These are phyloP conservation scores for Taphrina sp. DNA, from an alignment of 1,139 yeast species.

Conservation along the genomic window DNA sequence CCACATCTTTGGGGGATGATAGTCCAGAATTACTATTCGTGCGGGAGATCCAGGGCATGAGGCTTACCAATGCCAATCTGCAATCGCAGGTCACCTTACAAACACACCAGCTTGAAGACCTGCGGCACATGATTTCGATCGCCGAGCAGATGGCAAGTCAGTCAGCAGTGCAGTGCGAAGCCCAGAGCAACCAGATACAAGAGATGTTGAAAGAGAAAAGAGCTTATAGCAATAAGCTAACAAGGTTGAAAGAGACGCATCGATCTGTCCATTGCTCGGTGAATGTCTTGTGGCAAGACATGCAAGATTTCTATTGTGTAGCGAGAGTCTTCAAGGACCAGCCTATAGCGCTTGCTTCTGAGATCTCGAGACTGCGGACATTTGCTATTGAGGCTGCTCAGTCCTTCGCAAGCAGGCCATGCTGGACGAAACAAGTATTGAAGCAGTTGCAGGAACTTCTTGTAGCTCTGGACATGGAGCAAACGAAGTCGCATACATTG, in stretches of 20 bases:
- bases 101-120: not conserved
- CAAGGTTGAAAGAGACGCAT: too few species aligned
- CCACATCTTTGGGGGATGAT: not conserved
- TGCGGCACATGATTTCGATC: not conserved
- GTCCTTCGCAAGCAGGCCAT: too few species aligned
- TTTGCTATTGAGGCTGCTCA: not conserved
- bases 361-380: not conserved
- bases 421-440: too few species aligned
- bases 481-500: not conserved
- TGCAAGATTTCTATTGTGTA: too few species aligned
- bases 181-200: not conserved
- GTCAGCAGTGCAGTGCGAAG: not conserved
- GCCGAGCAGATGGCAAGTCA: not conserved
- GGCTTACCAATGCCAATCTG: too few species aligned
- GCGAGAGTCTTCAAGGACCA: not conserved
- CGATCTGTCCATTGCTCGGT: too few species aligned
- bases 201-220: not conserved
- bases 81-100: not conserved
- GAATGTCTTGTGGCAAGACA: too few species aligned
- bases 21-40: not conserved
- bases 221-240: not conserved
- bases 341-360: not conserved
- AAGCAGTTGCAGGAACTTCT: not conserved
- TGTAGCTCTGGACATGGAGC: conserved; percentile 1
- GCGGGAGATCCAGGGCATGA: not conserved